Evolutionary conservation across 257 asterid species (phyloP), one percentile per base, ranked within the genome.

Genomic region (Rehmannia glutinosa): DNA sequence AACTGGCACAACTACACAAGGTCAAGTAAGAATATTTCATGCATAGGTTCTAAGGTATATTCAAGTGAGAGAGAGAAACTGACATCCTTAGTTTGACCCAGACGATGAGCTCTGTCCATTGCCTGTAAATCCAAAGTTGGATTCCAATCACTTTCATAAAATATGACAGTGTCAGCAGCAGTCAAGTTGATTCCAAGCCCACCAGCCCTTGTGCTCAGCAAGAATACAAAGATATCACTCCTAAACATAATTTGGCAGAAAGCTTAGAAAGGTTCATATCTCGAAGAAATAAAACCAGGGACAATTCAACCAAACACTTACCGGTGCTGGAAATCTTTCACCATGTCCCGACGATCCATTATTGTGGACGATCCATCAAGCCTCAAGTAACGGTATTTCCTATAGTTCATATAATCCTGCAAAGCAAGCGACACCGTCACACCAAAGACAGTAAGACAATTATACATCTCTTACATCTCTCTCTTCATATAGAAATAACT

Each of bases 101-200:
- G 84, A 66, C 99, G 90, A 77, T 93, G 99, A 56, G 97, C 97
- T 80, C 99, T 83, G 70, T 93, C 99, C 97, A 90, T 90, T 27
- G 99, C 99, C 78, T 93, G 99, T 27, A 90, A 80, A 83, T 93
- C 99, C 77, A 93, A 73, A 57, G 99, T 90, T 11, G 99, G 99
- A 75, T 93, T 93, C 99, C 99, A 93, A 81, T 93, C 99, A 75
- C 97, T 93, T 79, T 93, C 99, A 68, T 93, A 93, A 69, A 93
- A 93, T 79, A 93, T 93, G 73, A 93, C 99, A 2, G 99, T 90
- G 74, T 93, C 97, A 16, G 97, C 99, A 38, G 96, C 97, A 1
- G 97, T 91, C 85, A 93, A 83, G 83, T 93, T 93, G 77, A 93
- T 93, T 56, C 99, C 99, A 78, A 93, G 85, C 43, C 99, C 99